phyloP scores from a whole-genome alignment of 768 basidiomycete species.

The Tylopilus vinaceipallidus region DNA sequence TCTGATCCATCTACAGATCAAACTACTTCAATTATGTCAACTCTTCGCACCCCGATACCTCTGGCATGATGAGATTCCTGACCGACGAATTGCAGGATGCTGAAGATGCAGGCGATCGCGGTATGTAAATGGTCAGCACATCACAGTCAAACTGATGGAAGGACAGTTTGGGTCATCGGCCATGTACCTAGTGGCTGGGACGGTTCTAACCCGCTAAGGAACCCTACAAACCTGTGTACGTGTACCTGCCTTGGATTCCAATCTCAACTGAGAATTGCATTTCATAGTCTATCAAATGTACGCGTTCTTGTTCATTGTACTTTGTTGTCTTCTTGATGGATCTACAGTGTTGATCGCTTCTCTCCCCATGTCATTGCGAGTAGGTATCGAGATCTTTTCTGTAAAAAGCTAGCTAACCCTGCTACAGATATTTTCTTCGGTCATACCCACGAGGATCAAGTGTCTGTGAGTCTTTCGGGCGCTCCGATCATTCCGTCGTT shows the following conservation, averaged over 20 bases:
- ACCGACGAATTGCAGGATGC: slow-evolving; percentile 78
- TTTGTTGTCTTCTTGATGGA: neutral
- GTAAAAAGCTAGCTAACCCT: slow-evolving; percentile 8
- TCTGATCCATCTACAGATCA: slow-evolving; percentile 36
- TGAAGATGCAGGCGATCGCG: slow-evolving; percentile 72
- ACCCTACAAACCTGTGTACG: slow-evolving; percentile 71
- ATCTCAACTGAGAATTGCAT: slow-evolving; percentile 1
- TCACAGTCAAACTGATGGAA: slow-evolving; percentile 11
- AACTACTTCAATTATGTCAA: slow-evolving; percentile 82
- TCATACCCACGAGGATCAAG: slow-evolving; percentile 73
- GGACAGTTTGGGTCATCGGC: slow-evolving; percentile 49
- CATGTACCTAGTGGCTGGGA: slow-evolving; percentile 69
- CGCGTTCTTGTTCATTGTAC: neutral
- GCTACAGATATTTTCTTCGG: slow-evolving; percentile 69
- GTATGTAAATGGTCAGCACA: slow-evolving; percentile 32
- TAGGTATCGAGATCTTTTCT: slow-evolving; percentile 33
- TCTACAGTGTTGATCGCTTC: slow-evolving; percentile 65
- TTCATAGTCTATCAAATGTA: slow-evolving; percentile 50
- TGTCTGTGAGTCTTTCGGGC: slow-evolving; percentile 44
- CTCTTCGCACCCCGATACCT: slow-evolving; percentile 62
- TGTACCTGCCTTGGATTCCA: neutral
- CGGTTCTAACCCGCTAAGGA: slow-evolving; percentile 58
- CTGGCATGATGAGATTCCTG: slow-evolving; percentile 74
- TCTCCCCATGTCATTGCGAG: slow-evolving; percentile 77
- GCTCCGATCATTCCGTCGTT: neutral